phyloP scores from a whole-genome alignment of 768 basidiomycete genomes.

The Russula sp. region DNA sequence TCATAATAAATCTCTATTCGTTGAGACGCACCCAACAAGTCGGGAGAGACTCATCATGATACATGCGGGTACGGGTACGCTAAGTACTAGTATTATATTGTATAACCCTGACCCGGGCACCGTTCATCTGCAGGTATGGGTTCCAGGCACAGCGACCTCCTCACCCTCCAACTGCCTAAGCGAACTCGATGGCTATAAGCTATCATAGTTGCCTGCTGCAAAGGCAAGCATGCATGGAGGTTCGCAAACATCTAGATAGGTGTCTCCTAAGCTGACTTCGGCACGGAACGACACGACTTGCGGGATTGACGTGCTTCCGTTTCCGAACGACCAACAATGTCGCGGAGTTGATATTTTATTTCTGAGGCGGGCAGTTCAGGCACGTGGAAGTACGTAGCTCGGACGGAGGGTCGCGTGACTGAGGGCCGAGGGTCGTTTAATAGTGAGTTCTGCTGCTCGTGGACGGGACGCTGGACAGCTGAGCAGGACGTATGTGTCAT shows the following conservation, averaged over 20 bases:
- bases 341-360: slow-evolving; percentile 22
- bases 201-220: not conserved
- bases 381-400: slow-evolving; percentile 1
- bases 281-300: not conserved
- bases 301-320: slow-evolving; percentile 4
- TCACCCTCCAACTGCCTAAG: not conserved
- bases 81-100: not conserved
- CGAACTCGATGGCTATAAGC: not conserved
- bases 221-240: too few species aligned
- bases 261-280: slow-evolving; percentile 6
- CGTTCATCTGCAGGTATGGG: not conserved
- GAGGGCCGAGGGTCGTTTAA: not conserved
- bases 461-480: not conserved
- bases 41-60: not conserved
- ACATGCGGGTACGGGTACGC: not conserved
- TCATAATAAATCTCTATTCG: not conserved
- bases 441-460: not conserved
- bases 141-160: not conserved
- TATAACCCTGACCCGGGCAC: not conserved
- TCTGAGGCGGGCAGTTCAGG: slow-evolving; percentile 2
- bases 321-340: slow-evolving; percentile 7
- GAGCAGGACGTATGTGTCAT: not conserved
- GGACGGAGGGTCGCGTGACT: not conserved
- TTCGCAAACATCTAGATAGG: too few species aligned
- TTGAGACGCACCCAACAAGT: not conserved